Conservation (phyloP, 768 basidiomycete species). For the Auriscalpium vulgare region DNA sequence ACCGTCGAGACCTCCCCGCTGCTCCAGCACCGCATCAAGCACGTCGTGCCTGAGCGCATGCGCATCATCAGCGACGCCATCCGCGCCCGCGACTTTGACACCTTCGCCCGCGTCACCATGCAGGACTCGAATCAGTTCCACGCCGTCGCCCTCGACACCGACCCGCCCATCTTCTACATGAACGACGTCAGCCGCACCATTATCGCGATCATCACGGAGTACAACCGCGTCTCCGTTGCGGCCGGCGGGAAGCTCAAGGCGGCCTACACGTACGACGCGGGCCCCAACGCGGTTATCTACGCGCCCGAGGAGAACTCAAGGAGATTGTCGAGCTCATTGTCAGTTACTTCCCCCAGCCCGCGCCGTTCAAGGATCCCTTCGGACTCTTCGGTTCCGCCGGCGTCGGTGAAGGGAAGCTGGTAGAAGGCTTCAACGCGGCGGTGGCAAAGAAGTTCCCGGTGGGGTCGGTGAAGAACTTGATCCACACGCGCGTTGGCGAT, state of each 20-base stretch:
- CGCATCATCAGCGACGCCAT: constrained; percentile 75
- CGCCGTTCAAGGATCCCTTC: constrained; percentile 71
- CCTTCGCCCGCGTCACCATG: constrained; percentile 92
- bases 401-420: constrained; percentile 39
- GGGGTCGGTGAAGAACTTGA: constrained; percentile 81
- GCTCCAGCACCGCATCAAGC: constrained; percentile 79
- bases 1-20: constrained; percentile 89
- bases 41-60: constrained; percentile 89
- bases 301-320: constrained; percentile 67
- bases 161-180: constrained; percentile 98
- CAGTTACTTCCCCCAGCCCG: constrained; percentile 82
- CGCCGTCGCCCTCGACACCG: constrained; percentile 92
- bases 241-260: constrained; percentile 59
- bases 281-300: constrained; percentile 98
- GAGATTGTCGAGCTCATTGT: constrained; percentile 72
- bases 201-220: constrained; percentile 83
- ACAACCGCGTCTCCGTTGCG: constrained; percentile 73
- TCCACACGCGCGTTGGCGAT: constrained; percentile 89
- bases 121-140: constrained; percentile 98
- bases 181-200: constrained; percentile 96
- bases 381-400: constrained; percentile 41
- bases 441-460: constrained; percentile 67
- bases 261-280: constrained; percentile 98
- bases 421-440: constrained; percentile 68
- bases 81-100: constrained; percentile 67